phyloP scores from a whole-genome alignment of 2,329 filamentous ascomycete genomes.

The Nothophaeocryptopus gaeumannii region DNA sequence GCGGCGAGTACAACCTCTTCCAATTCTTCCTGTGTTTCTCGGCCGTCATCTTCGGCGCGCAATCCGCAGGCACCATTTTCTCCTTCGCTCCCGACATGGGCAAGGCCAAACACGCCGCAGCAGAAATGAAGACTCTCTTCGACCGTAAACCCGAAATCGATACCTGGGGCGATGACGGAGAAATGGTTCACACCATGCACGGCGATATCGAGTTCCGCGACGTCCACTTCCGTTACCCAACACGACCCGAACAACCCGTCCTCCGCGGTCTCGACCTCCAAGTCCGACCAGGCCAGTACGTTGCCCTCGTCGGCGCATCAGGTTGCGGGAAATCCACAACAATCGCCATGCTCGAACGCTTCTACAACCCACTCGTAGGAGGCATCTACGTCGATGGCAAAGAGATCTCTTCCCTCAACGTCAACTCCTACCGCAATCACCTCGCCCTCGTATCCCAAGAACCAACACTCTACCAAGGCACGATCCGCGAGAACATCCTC shows the following conservation, averaged over 20 bases:
- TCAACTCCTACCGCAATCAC: constrained; percentile 79
- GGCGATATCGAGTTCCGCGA: constrained; percentile 85
- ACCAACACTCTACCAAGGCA: constrained; percentile 90
- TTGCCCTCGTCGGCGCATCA: constrained; percentile 88
- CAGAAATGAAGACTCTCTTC: constrained; percentile 76
- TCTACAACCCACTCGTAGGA: constrained; percentile 84
- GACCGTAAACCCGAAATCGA: constrained; percentile 81
- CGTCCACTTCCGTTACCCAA: constrained; percentile 93
- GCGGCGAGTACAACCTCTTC: constrained; percentile 69
- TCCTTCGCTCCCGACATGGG: constrained; percentile 90
- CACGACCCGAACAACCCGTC: constrained; percentile 85
- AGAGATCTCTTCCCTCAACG: constrained; percentile 75
- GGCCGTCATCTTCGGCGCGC: constrained; percentile 83
- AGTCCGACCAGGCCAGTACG: constrained; percentile 74
- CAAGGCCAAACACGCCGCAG: constrained; percentile 82
- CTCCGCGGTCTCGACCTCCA: constrained; percentile 76
- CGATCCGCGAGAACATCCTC: constrained; percentile 84
- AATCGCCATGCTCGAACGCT: constrained; percentile 86
- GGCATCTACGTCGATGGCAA: constrained; percentile 77
- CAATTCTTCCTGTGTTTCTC: constrained; percentile 92
- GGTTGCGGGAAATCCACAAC: constrained; percentile 95
- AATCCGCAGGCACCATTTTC: constrained; percentile 87
- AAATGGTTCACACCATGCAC: constrained; percentile 60
- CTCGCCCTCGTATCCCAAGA: constrained; percentile 91
- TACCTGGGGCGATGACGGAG: constrained; percentile 71